A percentile compares a stretch with the other conserved stretches of the same genome.
Evolutionary conservation across 192 early-diverging fungal species (phyloP).

Genomic region (Cladochytrium replicatum): DNA sequence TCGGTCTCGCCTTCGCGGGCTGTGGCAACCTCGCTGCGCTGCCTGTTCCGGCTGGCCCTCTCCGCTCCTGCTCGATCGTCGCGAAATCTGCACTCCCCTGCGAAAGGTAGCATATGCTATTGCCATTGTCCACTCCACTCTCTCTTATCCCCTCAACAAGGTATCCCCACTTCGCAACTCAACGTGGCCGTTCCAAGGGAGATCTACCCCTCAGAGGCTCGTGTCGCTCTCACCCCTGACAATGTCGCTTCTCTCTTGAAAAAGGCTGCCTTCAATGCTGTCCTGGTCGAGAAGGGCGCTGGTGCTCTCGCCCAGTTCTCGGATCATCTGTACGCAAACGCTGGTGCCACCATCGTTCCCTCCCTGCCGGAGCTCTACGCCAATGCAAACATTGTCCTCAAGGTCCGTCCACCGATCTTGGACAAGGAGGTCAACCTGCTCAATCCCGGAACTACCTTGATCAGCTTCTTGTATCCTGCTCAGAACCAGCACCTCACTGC

Average conservation of each 20-base stretch:
- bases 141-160: conserved; percentile 42
- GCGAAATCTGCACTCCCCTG: neutral
- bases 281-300: conserved; percentile 19
- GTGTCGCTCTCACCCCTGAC: conserved; percentile 22
- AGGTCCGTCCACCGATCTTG: conserved; percentile 14
- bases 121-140: conserved; percentile 27
- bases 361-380: neutral
- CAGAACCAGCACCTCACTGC: conserved; percentile 12
- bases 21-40: conserved; percentile 31
- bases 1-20: conserved; percentile 19
- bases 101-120: conserved; percentile 21
- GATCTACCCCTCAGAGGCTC: conserved; percentile 8
- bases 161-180: conserved; percentile 29
- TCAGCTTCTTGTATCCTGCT: conserved; percentile 16
- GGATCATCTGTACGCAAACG: conserved; percentile 12
- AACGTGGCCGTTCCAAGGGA: conserved; percentile 20
- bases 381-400: conserved; percentile 16
- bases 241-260: conserved; percentile 19
- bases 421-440: conserved; percentile 1
- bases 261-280: conserved; percentile 13
- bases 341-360: conserved; percentile 8
- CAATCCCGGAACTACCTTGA: conserved; percentile 12
- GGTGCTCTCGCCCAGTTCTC: conserved; percentile 14
- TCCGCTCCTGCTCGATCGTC: conserved; percentile 1
- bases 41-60: conserved; percentile 35